Evolutionary conservation across 192 early-diverging fungal species (phyloP).

Genomic region (Entomortierella beljakovae): DNA sequence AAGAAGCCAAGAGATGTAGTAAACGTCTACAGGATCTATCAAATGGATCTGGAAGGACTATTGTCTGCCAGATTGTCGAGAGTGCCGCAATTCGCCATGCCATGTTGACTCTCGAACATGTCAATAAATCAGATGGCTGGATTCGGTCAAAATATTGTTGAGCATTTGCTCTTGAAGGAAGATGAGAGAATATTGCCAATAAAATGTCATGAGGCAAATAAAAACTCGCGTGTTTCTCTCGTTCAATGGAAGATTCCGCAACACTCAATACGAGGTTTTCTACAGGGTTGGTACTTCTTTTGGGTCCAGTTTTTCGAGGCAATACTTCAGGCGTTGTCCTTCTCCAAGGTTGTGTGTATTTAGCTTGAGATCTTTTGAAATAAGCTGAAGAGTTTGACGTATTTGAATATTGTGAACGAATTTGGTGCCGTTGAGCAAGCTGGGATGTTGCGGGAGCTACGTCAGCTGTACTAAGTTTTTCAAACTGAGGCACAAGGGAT

Average conservation of each 20-base stretch:
- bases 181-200: slow-evolving; percentile 46
- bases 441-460: neutral
- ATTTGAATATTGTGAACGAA: slow-evolving; percentile 10
- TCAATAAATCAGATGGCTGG: slow-evolving; percentile 39
- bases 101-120: slow-evolving; percentile 54
- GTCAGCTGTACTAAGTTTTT: slow-evolving; percentile 18
- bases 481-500: slow-evolving; percentile 9
- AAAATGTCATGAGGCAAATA: slow-evolving; percentile 49
- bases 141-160: slow-evolving; percentile 47
- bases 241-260: neutral
- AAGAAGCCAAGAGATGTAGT: slow-evolving; percentile 41
- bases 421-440: too few species aligned
- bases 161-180: slow-evolving; percentile 30
- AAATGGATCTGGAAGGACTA: slow-evolving; percentile 40
- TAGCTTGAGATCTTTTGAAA: slow-evolving; percentile 12
- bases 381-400: slow-evolving; percentile 2
- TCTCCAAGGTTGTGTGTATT: slow-evolving; percentile 37
- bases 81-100: slow-evolving; percentile 48
- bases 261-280: neutral
- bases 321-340: slow-evolving; percentile 21
- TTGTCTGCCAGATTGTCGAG: slow-evolving; percentile 47
- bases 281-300: slow-evolving; percentile 1
- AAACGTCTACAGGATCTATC: slow-evolving; percentile 40
- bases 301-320: neutral
- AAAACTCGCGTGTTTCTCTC: neutral